phyloP scores from a whole-genome alignment of 192 early-diverging fungal species.

The Chytriomyces confervae region DNA sequence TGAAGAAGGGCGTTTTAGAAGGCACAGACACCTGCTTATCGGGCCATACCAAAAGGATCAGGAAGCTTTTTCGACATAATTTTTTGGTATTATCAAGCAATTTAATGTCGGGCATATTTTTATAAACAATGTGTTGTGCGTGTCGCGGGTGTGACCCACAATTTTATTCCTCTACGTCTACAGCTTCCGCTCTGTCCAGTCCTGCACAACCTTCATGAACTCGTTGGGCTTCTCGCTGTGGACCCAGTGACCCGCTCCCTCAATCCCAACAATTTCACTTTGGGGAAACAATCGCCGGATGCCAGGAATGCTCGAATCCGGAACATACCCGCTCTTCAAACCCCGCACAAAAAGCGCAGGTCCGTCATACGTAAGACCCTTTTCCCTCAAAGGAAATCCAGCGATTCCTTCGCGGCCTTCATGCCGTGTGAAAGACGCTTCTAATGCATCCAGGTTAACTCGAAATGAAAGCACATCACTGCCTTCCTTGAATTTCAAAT shows the following conservation, averaged over 20 bases:
- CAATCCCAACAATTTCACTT: slow-evolving; percentile 64
- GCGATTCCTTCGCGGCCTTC: slow-evolving; percentile 12
- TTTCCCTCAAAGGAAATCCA: slow-evolving; percentile 40
- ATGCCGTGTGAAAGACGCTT: slow-evolving; percentile 30
- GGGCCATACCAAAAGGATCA: neutral
- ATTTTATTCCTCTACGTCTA: slow-evolving; percentile 3
- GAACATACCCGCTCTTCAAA: slow-evolving; percentile 68
- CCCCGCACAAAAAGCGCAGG: slow-evolving; percentile 88
- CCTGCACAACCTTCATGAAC: slow-evolving; percentile 39
- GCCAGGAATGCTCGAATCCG: slow-evolving; percentile 51
- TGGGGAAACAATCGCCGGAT: slow-evolving; percentile 80
- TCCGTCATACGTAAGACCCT: slow-evolving; percentile 54
- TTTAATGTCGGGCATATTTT: too few species aligned
- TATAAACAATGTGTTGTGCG: neutral
- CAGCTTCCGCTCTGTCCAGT: slow-evolving; percentile 25
- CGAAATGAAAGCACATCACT: slow-evolving; percentile 64
- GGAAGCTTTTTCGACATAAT: neutral
- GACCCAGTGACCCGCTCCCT: slow-evolving; percentile 87
- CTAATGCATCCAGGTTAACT: slow-evolving; percentile 76
- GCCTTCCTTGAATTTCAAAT: slow-evolving; percentile 69
- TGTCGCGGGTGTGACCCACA: neutral
- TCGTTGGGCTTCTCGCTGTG: slow-evolving; percentile 55
- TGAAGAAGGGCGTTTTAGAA: neutral
- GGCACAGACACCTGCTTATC: neutral
- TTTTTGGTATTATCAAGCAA: neutral